Evolutionary conservation across 768 basidiomycete species (phyloP).

Genomic region (Mycena vulgaris): DNA sequence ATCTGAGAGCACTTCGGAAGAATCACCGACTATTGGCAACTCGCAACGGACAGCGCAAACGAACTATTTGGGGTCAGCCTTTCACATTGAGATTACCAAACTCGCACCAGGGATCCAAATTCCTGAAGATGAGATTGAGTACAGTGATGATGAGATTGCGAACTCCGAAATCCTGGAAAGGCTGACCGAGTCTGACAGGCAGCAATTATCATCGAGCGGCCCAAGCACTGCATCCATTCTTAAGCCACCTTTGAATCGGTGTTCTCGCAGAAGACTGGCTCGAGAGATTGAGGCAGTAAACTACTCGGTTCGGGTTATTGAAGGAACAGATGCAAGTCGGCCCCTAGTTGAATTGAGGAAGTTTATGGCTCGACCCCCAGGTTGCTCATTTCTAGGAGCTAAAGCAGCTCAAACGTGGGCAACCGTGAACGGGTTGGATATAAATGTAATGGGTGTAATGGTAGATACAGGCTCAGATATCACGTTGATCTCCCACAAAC

Average conservation of each 20-base stretch:
- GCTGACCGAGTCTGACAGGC: too few relatives aligned
- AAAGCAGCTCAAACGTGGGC: constrained; percentile 41
- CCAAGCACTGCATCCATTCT: neutral
- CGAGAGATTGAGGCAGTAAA: constrained; percentile 16
- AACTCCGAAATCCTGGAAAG: too few relatives aligned
- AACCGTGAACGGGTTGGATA: neutral
- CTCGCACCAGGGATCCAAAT: neutral
- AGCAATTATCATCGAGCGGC: too few relatives aligned
- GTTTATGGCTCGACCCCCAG: constrained; percentile 45
- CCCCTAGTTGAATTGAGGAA: constrained; percentile 38
- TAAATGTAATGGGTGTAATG: constrained; percentile 26
- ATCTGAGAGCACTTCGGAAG: neutral
- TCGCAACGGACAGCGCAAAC: neutral
- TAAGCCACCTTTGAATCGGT: constrained; percentile 28
- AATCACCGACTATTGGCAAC: neutral
- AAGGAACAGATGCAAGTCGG: neutral
- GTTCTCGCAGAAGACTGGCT: constrained; percentile 20
- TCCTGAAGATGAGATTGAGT: neutral
- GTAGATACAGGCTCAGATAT: constrained; percentile 55
- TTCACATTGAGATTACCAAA: neutral
- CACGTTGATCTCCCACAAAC: constrained; percentile 48
- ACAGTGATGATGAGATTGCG: neutral
- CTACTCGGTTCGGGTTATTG: too few relatives aligned
- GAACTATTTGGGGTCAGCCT: neutral
- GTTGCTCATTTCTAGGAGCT: constrained; percentile 51